These are phyloP conservation scores for Trichophyton mentagrophytes DNA, from an alignment of 2,329 filamentous ascomycete species.

Conservation along the genomic window DNA sequence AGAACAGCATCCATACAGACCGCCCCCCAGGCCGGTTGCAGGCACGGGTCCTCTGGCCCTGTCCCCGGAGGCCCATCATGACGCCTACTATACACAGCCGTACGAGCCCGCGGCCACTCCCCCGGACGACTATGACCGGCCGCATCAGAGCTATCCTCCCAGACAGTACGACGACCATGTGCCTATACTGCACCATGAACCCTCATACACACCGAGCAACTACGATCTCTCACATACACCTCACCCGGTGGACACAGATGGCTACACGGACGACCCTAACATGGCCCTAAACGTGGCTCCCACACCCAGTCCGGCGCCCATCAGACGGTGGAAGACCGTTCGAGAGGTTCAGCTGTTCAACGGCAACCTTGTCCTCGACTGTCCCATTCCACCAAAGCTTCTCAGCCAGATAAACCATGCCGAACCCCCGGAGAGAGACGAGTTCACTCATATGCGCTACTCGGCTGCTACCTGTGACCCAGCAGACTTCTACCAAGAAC, in stretches of 20 bases:
- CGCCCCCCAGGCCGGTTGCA: conserved; percentile 31
- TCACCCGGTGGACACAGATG: conserved; percentile 36
- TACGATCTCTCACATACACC: conserved; percentile 40
- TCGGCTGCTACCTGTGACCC: conserved; percentile 91
- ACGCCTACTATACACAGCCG: conserved; percentile 71
- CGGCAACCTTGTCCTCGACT: conserved; percentile 92
- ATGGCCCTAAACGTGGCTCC: conserved; percentile 11
- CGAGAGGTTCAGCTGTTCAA: conserved; percentile 97
- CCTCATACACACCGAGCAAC: conserved; percentile 48
- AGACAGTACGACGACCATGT: conserved; percentile 53
- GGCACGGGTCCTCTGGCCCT: conserved; percentile 42
- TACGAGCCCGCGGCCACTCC: conserved; percentile 54
- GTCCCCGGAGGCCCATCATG: conserved; percentile 73
- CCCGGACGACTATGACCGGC: conserved; percentile 44
- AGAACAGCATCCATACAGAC: conserved; percentile 34
- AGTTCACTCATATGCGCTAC: conserved; percentile 67
- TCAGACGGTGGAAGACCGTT: conserved; percentile 93
- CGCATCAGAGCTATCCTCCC: conserved; percentile 41
- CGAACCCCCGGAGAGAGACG: conserved; percentile 66
- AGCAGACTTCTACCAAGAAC: conserved; percentile 70
- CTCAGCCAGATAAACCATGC: conserved; percentile 81
- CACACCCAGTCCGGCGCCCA: conserved; percentile 44
- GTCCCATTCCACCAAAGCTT: conserved; percentile 78
- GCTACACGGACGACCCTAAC: conserved; percentile 32
- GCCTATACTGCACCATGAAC: conserved; percentile 58